Evolutionary conservation across 768 basidiomycete species (phyloP).

Genomic region (Phlebiopsis gigantea): DNA sequence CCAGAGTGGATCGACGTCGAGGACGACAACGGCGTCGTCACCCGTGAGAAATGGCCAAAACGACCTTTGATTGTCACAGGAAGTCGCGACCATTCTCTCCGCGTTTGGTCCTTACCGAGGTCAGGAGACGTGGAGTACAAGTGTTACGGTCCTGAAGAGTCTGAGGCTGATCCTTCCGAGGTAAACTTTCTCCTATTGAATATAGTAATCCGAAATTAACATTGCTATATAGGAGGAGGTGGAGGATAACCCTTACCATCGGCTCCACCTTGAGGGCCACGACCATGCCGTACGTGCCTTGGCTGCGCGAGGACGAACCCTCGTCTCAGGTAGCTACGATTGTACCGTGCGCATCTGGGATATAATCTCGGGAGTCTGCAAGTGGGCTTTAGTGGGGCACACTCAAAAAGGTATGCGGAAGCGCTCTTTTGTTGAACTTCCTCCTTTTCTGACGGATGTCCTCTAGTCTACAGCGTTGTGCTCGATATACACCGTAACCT

Average conservation of each 20-base stretch:
- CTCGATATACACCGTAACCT: slow-evolving; percentile 82
- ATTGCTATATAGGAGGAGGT: slow-evolving; percentile 50
- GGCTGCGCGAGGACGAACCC: slow-evolving; percentile 83
- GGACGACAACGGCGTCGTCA: slow-evolving; percentile 50
- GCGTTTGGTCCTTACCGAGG: slow-evolving; percentile 63
- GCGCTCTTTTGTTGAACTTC: not conserved
- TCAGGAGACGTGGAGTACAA: slow-evolving; percentile 74
- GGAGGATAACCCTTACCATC: slow-evolving; percentile 84
- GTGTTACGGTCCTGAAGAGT: slow-evolving; percentile 56
- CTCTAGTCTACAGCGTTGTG: slow-evolving; percentile 88
- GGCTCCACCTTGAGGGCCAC: slow-evolving; percentile 80
- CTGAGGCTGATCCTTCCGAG: slow-evolving; percentile 54
- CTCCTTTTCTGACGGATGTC: not conserved
- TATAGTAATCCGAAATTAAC: not conserved
- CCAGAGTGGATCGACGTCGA: slow-evolving; percentile 82
- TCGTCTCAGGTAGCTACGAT: slow-evolving; percentile 96
- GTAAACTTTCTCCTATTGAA: slow-evolving; percentile 21
- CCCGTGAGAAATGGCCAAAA: slow-evolving; percentile 69
- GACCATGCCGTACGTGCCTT: slow-evolving; percentile 88
- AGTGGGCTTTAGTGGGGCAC: slow-evolving; percentile 79
- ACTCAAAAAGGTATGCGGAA: slow-evolving; percentile 76
- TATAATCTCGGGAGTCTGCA: slow-evolving; percentile 74
- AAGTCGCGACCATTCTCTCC: slow-evolving; percentile 59
- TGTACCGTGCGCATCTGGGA: slow-evolving; percentile 96
- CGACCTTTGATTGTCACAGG: slow-evolving; percentile 70